Conservation (phyloP, 345 rosid genomes). For the Camelina hispida region DNA sequence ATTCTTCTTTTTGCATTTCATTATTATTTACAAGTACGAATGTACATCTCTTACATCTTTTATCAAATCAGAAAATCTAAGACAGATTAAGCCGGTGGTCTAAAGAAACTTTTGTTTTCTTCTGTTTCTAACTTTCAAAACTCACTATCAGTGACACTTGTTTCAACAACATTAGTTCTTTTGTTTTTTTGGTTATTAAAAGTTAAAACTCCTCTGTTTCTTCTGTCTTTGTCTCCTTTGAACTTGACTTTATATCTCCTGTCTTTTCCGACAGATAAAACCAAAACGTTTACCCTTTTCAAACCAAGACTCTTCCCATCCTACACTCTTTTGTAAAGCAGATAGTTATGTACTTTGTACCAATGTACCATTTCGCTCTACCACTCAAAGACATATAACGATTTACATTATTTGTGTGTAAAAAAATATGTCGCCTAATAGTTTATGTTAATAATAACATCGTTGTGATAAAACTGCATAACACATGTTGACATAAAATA, state of each 20-base stretch:
- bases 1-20: too few species aligned
- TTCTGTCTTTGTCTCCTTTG: conserved; percentile 22
- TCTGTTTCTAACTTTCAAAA: conserved; percentile 21
- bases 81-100: conserved; percentile 44
- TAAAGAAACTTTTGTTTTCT: conserved; percentile 34
- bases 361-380: background rate
- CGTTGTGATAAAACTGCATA: too few species aligned
- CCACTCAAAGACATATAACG: background rate
- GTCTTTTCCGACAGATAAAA: conserved; percentile 35
- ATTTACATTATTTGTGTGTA: too few species aligned
- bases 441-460: too few species aligned
- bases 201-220: background rate
- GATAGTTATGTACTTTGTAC: background rate
- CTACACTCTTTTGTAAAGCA: conserved; percentile 2
- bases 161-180: background rate
- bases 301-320: conserved; percentile 26
- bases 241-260: conserved; percentile 30
- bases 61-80: conserved; percentile 9
- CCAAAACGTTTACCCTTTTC: conserved; percentile 23
- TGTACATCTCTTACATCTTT: background rate
- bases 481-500: too few species aligned
- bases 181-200: background rate
- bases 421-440: too few species aligned
- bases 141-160: conserved; percentile 6
- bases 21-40: background rate